Evolutionary conservation across 2,329 filamentous ascomycete species (phyloP).

Genomic region (Cladorrhinum sp.): DNA sequence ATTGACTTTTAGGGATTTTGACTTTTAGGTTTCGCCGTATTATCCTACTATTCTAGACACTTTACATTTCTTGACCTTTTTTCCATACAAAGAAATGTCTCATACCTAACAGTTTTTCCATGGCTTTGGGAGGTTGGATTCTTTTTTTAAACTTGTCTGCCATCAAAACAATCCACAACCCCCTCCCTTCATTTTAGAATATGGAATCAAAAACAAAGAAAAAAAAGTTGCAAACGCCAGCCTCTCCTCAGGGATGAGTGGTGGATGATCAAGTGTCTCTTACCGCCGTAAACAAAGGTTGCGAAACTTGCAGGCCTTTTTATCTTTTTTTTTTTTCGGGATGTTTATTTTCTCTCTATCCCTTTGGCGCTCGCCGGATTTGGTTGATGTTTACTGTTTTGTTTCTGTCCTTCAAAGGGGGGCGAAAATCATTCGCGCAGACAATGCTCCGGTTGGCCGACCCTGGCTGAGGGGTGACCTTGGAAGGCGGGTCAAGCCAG

Average conservation of each 20-base stretch:
- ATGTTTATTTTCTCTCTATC: conserved; percentile 1
- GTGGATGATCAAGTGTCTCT: neutral
- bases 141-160: neutral
- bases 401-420: conserved; percentile 17
- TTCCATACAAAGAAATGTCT: neutral
- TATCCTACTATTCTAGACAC: no score
- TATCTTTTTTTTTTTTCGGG: conserved; percentile 1
- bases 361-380: conserved; percentile 17
- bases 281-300: neutral
- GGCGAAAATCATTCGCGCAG: conserved; percentile 11
- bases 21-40: no score
- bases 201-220: neutral
- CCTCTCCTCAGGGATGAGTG: neutral
- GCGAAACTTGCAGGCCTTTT: no score
- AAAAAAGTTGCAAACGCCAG: neutral
- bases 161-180: neutral
- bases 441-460: conserved; percentile 21
- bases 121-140: neutral
- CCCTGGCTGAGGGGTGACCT: neutral
- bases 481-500: conserved; percentile 1
- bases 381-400: conserved; percentile 24
- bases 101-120: neutral
- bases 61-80: neutral
- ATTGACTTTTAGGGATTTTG: neutral
- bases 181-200: neutral